Percentiles rank a stretch among this genome's conserved stretches.
phyloP scores from a whole-genome alignment of 306 rosid species.

The Biancaea sappan region DNA sequence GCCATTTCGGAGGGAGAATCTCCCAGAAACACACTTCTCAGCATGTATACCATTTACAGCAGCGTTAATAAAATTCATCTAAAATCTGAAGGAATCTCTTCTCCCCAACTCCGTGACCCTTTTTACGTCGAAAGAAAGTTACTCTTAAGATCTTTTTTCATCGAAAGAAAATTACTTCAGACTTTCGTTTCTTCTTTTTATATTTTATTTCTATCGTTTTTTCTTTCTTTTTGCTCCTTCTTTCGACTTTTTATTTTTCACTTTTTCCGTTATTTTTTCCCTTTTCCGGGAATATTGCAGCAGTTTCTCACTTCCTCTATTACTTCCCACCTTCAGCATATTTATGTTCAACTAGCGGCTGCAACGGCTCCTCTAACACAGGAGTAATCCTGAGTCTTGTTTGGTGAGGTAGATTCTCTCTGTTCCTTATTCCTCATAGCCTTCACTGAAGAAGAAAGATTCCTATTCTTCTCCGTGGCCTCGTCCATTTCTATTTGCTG shows the following conservation, averaged over 20 bases:
- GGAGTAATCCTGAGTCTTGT: conserved; percentile 51
- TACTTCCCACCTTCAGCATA: background rate
- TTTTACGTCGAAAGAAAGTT: conserved; percentile 24
- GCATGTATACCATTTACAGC: conserved; percentile 32
- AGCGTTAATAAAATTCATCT: conserved; percentile 30
- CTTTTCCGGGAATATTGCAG: conserved; percentile 11
- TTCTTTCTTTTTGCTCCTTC: background rate
- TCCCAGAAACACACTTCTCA: conserved; percentile 31
- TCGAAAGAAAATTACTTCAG: conserved; percentile 12
- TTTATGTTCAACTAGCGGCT: conserved; percentile 53
- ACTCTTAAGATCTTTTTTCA: no score
- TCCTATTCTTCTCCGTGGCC: conserved; percentile 67
- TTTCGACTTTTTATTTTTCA: background rate
- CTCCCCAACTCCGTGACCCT: conserved; percentile 41
- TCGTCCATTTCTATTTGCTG: conserved; percentile 85
- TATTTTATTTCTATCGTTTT: background rate
- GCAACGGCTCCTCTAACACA: conserved; percentile 67
- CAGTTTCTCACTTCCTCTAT: background rate
- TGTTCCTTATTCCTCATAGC: conserved; percentile 71
- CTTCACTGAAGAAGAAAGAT: conserved; percentile 63
- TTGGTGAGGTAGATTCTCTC: conserved; percentile 58
- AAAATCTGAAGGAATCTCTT: conserved; percentile 28
- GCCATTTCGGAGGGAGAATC: conserved; percentile 30
- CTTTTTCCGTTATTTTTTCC: background rate
- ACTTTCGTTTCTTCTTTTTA: background rate